phyloP scores from a whole-genome alignment of 73 alveolate genomes.

The Tetrahymena thermophila region DNA sequence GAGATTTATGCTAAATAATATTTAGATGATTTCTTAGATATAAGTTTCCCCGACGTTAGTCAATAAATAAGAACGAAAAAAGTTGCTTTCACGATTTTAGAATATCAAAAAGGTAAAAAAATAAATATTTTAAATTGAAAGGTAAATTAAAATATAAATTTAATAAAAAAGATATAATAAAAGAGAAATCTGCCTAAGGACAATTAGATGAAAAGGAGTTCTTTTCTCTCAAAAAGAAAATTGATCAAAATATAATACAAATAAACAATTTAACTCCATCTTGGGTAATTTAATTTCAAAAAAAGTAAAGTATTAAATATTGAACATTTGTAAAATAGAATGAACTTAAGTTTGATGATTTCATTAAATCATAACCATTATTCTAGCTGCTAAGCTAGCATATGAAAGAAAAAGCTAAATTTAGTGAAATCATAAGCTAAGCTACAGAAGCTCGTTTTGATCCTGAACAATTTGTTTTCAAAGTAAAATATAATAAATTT shows the following conservation, averaged over 20 bases:
- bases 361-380: slow-evolving; percentile 1
- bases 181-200: slow-evolving; percentile 5
- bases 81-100: slow-evolving; percentile 30
- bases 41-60: slow-evolving; percentile 23
- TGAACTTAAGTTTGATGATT: background rate
- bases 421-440: background rate
- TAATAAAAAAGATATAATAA: background rate
- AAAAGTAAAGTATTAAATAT: background rate
- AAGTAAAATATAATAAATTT: background rate
- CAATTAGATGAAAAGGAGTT: slow-evolving; percentile 28
- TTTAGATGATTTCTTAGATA: slow-evolving; percentile 32
- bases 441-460: slow-evolving; percentile 7
- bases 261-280: slow-evolving; percentile 13
- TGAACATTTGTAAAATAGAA: background rate
- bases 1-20: slow-evolving; percentile 21
- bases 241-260: slow-evolving; percentile 3
- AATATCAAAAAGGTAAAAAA: background rate
- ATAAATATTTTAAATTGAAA: background rate
- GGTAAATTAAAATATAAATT: background rate
- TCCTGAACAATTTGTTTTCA: slow-evolving; percentile 5
- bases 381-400: background rate
- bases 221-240: slow-evolving; percentile 13
- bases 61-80: slow-evolving; percentile 23
- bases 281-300: background rate
- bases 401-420: background rate